These are phyloP conservation scores for Penstemon newberryi DNA, from an alignment of 257 asterid genomes.

Conservation along the genomic window DNA sequence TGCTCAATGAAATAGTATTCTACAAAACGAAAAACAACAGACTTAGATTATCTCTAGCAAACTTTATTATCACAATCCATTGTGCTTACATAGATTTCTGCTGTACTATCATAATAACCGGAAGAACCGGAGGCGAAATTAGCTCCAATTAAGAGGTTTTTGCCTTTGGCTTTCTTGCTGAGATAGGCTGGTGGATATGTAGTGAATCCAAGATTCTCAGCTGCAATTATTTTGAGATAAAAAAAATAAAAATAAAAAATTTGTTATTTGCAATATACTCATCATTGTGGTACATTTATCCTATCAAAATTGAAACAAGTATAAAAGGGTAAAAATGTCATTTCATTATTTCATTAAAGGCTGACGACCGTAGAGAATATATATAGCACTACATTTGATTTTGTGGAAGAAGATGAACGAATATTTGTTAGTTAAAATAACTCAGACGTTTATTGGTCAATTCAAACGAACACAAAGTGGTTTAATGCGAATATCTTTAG, in stretches of 20 bases:
- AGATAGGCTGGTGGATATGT: constrained; percentile 75
- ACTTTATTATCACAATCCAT: not conserved
- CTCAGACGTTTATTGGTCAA: not conserved
- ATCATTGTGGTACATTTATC: no score
- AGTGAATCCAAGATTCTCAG: constrained; percentile 80
- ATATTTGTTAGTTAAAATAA: not conserved
- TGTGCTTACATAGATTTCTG: constrained; percentile 57
- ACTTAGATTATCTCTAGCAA: not conserved
- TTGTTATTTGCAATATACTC: not conserved
- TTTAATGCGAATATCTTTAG: no score
- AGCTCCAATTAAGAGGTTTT: constrained; percentile 63
- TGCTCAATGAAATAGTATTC: constrained; percentile 69
- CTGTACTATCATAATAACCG: constrained; percentile 68
- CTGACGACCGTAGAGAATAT: not conserved
- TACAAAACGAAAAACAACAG: constrained; percentile 17
- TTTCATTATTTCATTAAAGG: no score
- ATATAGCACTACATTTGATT: not conserved
- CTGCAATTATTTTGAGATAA: constrained; percentile 35
- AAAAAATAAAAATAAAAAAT: not conserved
- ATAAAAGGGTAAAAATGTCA: no score
- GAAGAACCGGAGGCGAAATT: constrained; percentile 89
- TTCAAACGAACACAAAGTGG: no score
- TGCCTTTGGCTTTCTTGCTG: constrained; percentile 54
- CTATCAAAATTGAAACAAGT: no score
- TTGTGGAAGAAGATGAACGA: not conserved